phyloP scores from a whole-genome alignment of 108 stramenopile species.

The Mayamaea pseudoterrestris region DNA sequence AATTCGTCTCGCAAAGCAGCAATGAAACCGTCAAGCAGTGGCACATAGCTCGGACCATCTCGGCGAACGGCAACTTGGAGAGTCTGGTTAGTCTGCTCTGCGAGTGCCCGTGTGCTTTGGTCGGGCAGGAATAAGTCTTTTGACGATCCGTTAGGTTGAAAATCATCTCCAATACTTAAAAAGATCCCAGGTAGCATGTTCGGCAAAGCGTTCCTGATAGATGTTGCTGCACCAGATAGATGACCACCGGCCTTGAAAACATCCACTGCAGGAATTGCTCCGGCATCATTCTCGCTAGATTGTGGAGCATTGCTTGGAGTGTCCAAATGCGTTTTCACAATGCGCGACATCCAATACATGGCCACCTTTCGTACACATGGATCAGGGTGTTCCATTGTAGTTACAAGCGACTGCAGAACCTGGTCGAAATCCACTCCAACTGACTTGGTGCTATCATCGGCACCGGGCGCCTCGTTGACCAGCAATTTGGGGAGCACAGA shows the following conservation, averaged over 20 bases:
- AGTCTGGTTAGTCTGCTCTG: conserved; percentile 67
- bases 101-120: conserved; percentile 71
- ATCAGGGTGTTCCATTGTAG: conserved; percentile 84
- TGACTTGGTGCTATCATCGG: conserved; percentile 34
- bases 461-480: conserved; percentile 38
- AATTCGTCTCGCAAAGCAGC: conserved; percentile 73
- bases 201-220: conserved; percentile 67
- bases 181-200: conserved; percentile 79
- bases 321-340: conserved; percentile 71
- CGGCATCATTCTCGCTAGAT: background rate
- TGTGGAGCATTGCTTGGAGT: background rate
- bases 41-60: conserved; percentile 65
- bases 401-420: conserved; percentile 66
- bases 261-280: background rate
- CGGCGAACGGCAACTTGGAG: conserved; percentile 65
- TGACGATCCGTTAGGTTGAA: conserved; percentile 42
- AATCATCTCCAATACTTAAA: conserved; percentile 10
- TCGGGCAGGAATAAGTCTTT: conserved; percentile 73
- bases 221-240: conserved; percentile 48
- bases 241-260: background rate
- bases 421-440: conserved; percentile 78
- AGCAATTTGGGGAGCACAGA: conserved; percentile 74
- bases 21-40: conserved; percentile 77
- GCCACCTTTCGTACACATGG: conserved; percentile 85
- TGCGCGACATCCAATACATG: conserved; percentile 83